These are phyloP conservation scores for Spathaspora gorwiae DNA, from an alignment of 805 yeast genomes.

Conservation along the genomic window DNA sequence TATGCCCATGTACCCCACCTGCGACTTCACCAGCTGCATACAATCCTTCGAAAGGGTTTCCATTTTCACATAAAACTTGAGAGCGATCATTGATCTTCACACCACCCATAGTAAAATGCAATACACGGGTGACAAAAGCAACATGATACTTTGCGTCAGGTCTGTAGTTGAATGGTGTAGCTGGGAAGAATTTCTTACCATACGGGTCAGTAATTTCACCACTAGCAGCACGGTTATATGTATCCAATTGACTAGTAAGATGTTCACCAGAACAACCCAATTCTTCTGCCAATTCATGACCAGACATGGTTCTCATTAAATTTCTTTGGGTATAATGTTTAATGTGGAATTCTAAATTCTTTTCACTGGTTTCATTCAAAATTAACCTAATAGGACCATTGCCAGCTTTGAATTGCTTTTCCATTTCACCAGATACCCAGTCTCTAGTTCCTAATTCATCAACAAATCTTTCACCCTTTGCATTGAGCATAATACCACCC, in stretches of 20 bases:
- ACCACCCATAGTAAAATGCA: slow-evolving; percentile 75
- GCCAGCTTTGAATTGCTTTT: slow-evolving; percentile 34
- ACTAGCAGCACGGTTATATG: slow-evolving; percentile 39
- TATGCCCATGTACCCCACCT: slow-evolving; percentile 45
- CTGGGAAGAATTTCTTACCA: slow-evolving; percentile 48
- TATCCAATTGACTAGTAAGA: slow-evolving; percentile 29
- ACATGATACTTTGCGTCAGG: slow-evolving; percentile 41
- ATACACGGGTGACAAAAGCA: slow-evolving; percentile 52
- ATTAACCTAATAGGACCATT: slow-evolving; percentile 48
- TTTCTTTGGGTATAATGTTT: slow-evolving; percentile 55
- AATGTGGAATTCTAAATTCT: slow-evolving; percentile 45
- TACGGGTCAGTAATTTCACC: slow-evolving; percentile 39
- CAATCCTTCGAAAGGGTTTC: slow-evolving; percentile 28
- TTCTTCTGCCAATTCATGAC: slow-evolving; percentile 41
- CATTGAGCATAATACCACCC: slow-evolving; percentile 56
- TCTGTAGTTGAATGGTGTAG: slow-evolving; percentile 38
- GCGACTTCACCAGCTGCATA: slow-evolving; percentile 44
- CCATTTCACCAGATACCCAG: slow-evolving; percentile 55
- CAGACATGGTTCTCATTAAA: slow-evolving; percentile 45
- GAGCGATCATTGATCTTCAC: slow-evolving; percentile 50
- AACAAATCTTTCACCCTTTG: slow-evolving; percentile 51
- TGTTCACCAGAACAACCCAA: slow-evolving; percentile 24
- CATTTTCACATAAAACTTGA: slow-evolving; percentile 33
- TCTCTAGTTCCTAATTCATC: slow-evolving; percentile 61
- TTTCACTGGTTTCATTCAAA: slow-evolving; percentile 43